Base-by-base conservation (phyloP, 495 filamentous ascomycete species). In the Thermothielavioides terrestris region DNA sequence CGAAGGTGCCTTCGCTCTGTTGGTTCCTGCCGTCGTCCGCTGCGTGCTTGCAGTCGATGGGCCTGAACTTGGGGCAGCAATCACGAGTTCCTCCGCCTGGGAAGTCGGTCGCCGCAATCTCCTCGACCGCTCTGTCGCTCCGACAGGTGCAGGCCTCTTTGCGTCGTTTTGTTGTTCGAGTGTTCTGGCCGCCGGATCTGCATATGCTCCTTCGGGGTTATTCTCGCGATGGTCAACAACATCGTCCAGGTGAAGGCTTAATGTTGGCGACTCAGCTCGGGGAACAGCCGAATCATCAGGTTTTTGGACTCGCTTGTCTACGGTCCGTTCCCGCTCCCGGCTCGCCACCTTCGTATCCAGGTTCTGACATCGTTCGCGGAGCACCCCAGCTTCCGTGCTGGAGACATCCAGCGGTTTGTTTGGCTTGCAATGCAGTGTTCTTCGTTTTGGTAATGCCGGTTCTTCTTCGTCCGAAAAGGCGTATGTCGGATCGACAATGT, bases 391-490 rank as follows among this genome's bases (percentile, higher is more conserved):
- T 23, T 15, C 15, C 9, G 12, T 0, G 8, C 18, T 31, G 25
- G n/a, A 15, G 7, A 17, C 21, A 12, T 27, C 45, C 34, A 25
- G n/a, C 12, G 6, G 7, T 14, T 46, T 52, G 12, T 7, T 25
- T 14, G 20, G 34, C 37, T 43, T 45, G 20, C 27, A 23, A 17
- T 36, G 28, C 15, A 30, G 37, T 4, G 9, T 15, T 41, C 14
- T 44, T 21, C 32, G 14, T 35, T 22, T 59, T n/a, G 53, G 49
- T n/a, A 64, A 38, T 14, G 59, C 12, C 3, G 54, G 52, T 36
- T 64, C 57, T 11, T 73, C 69, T 22, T 73, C 69, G 40, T 73
- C 69, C 1, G 69, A 73, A 44, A 73, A 71, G 7, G 52, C 61
- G 49, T 71, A 71, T 22, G 61, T 56, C 1, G 62, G 55, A 44